Evolutionary conservation across 495 filamentous ascomycete genomes (phyloP).

Genomic region (Trichoderma gamsii): DNA sequence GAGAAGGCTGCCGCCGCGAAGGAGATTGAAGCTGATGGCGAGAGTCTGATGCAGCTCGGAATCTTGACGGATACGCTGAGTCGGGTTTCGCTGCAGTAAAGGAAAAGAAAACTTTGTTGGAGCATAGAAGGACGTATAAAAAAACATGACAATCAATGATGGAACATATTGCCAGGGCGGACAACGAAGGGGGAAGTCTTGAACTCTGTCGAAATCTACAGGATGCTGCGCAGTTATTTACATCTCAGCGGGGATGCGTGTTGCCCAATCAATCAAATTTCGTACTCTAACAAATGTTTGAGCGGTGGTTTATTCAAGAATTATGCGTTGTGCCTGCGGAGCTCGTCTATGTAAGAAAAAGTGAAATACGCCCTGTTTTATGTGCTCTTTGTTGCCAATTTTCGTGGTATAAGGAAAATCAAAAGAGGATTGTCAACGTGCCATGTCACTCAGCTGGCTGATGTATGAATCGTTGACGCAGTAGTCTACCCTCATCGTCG

Average conservation of each 20-base stretch:
- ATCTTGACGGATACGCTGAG: conserved; percentile 35
- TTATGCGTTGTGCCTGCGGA: background rate
- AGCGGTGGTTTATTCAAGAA: background rate
- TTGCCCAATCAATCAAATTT: too few relatives aligned
- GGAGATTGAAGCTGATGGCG: conserved; percentile 22
- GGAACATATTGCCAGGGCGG: too few relatives aligned
- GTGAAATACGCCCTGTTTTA: background rate
- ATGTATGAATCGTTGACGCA: background rate
- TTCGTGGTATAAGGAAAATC: background rate
- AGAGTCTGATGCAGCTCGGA: conserved; percentile 29
- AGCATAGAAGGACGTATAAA: background rate
- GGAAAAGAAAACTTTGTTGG: background rate
- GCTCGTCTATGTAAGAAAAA: background rate
- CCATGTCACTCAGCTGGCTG: background rate
- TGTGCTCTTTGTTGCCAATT: too few relatives aligned
- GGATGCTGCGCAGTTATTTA: too few relatives aligned
- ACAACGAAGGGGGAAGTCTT: too few relatives aligned
- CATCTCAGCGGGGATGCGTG: too few relatives aligned
- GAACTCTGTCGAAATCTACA: too few relatives aligned
- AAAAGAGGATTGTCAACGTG: background rate
- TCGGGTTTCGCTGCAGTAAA: conserved; percentile 22
- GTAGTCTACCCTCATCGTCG: background rate
- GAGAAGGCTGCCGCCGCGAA: conserved; percentile 27
- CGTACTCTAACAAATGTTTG: background rate
- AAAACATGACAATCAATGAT: background rate